These are phyloP conservation scores for Tripterygium wilfordii DNA, from an alignment of 177 flowering plant species.

Conservation along the genomic window DNA sequence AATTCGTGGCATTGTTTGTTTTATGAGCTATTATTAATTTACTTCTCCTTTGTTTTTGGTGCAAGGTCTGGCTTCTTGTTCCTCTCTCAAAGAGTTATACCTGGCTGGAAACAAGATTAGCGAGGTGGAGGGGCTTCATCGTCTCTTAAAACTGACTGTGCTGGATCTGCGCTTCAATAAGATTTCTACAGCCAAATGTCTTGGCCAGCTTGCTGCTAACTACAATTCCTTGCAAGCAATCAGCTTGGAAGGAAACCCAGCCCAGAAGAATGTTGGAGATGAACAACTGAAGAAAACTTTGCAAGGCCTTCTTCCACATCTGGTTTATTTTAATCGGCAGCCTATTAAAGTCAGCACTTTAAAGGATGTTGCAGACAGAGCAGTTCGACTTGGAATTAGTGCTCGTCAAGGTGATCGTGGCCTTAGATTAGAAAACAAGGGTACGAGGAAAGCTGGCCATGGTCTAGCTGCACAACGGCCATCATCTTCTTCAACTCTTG, in stretches of 20 bases:
- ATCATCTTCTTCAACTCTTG: slow-evolving; percentile 35
- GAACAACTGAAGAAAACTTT: slow-evolving; percentile 83
- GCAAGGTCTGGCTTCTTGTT: slow-evolving; percentile 84
- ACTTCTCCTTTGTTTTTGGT: neutral
- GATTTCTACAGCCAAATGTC: slow-evolving; percentile 82
- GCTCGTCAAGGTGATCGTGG: slow-evolving; percentile 53
- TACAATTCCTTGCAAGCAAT: slow-evolving; percentile 83
- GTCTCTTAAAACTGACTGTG: slow-evolving; percentile 73
- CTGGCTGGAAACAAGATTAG: slow-evolving; percentile 92
- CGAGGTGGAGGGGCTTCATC: slow-evolving; percentile 96
- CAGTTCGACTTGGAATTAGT: slow-evolving; percentile 49
- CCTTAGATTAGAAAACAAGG: slow-evolving; percentile 54
- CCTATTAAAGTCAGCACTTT: slow-evolving; percentile 49
- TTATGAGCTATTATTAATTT: no score
- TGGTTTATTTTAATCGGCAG: slow-evolving; percentile 75
- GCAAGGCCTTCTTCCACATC: slow-evolving; percentile 68
- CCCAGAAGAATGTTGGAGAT: slow-evolving; percentile 92
- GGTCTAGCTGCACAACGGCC: slow-evolving; percentile 28
- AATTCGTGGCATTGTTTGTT: no score
- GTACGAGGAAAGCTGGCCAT: slow-evolving; percentile 43
- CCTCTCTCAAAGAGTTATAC: slow-evolving; percentile 85
- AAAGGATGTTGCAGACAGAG: slow-evolving; percentile 62
- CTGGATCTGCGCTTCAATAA: slow-evolving; percentile 91
- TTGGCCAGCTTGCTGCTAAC: slow-evolving; percentile 95
- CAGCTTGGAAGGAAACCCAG: slow-evolving; percentile 93